These are phyloP conservation scores for Dactylellina parvicollis DNA, from an alignment of 2,329 filamentous ascomycete species.

Conservation along the genomic window DNA sequence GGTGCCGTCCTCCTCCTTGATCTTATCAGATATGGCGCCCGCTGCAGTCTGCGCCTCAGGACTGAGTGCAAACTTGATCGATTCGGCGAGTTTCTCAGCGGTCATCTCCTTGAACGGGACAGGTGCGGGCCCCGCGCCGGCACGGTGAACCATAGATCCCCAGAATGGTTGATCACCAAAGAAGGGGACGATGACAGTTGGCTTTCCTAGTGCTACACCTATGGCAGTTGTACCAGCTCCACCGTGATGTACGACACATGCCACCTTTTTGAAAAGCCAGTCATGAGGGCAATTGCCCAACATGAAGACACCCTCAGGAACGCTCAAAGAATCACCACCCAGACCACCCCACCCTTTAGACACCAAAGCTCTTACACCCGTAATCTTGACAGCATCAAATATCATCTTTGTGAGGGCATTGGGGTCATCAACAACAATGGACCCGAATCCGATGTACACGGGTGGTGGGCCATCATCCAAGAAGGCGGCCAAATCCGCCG, in stretches of 20 bases:
- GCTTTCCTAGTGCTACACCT: conserved; percentile 80
- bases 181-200: conserved; percentile 85
- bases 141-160: conserved; percentile 78
- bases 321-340: conserved; percentile 73
- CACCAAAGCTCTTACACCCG: conserved; percentile 79
- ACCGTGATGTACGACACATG: conserved; percentile 85
- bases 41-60: conserved; percentile 70
- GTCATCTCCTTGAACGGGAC: conserved; percentile 76
- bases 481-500: conserved; percentile 73
- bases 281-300: conserved; percentile 87
- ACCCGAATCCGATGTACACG: conserved; percentile 84
- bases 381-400: conserved; percentile 73
- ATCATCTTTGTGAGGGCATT: conserved; percentile 75
- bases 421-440: conserved; percentile 81
- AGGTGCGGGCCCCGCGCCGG: conserved; percentile 76
- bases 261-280: conserved; percentile 84
- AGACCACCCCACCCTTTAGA: conserved; percentile 90
- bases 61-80: conserved; percentile 71
- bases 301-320: conserved; percentile 83
- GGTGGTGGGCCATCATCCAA: conserved; percentile 75
- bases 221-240: conserved; percentile 88
- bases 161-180: conserved; percentile 87
- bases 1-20: conserved; percentile 73
- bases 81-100: conserved; percentile 72
- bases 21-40: conserved; percentile 70